Percentiles rank a stretch among this genome's conserved stretches.
Conservation (phyloP, 2,329 filamentous ascomycete genomes). For the Pyricularia pennisetigena region DNA sequence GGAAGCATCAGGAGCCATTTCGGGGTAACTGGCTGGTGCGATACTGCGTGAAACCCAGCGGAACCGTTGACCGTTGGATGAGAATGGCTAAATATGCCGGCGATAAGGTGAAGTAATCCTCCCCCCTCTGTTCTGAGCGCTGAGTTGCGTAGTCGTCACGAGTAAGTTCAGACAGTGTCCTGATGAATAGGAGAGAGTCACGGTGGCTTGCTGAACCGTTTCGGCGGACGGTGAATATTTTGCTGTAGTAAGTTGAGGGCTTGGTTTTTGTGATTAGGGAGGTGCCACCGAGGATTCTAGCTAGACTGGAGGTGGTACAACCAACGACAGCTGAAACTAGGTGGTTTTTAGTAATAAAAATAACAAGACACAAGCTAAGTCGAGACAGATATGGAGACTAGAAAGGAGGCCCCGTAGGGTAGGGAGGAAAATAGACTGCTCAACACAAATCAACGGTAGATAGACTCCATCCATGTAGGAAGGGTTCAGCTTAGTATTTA, state of each 20-base stretch:
- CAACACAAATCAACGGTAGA: background rate
- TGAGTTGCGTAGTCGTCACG: background rate
- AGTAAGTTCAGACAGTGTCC: background rate
- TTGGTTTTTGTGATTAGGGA: background rate
- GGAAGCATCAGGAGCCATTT: conserved; percentile 17
- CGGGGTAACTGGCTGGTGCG: background rate
- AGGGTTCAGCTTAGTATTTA: background rate
- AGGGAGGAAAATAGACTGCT: background rate
- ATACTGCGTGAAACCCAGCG: background rate
- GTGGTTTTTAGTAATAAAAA: background rate
- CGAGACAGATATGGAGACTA: background rate
- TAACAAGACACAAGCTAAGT: background rate
- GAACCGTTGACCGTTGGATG: background rate
- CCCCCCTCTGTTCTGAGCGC: background rate
- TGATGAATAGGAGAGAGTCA: background rate
- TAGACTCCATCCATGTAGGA: background rate
- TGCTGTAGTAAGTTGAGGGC: background rate
- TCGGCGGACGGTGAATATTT: background rate
- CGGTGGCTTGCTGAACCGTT: background rate
- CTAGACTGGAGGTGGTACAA: background rate
- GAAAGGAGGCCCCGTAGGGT: background rate
- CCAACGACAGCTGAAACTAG: background rate
- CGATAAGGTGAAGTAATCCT: background rate
- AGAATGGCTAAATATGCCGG: background rate
- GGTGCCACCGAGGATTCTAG: background rate